Conservation (phyloP, 768 basidiomycete genomes). For the Trametes gibbosa region DNA sequence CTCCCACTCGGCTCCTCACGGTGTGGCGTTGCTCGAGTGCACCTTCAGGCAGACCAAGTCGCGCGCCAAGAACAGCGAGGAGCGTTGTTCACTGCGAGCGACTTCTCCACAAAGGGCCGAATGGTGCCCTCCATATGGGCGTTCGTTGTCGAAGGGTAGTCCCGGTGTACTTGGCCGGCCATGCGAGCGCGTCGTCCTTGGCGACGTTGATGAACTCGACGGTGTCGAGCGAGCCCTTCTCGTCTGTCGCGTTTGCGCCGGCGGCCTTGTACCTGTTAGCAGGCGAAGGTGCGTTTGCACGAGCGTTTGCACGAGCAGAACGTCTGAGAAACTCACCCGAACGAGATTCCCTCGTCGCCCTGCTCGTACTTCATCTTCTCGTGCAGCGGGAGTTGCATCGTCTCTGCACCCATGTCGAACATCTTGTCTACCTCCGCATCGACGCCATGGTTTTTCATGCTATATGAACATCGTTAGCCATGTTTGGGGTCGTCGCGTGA, state of each 20-base stretch:
- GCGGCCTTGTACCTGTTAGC: conserved; percentile 29
- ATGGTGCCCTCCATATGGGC: conserved; percentile 29
- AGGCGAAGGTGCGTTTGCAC: background rate
- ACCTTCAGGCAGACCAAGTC: conserved; percentile 34
- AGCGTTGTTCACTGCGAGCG: conserved; percentile 32
- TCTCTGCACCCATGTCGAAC: conserved; percentile 43
- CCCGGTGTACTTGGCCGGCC: conserved; percentile 30
- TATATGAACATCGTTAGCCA: conserved; percentile 17
- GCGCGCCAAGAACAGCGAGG: conserved; percentile 31
- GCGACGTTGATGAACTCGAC: conserved; percentile 37
- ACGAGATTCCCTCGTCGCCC: conserved; percentile 40
- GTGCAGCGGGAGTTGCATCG: conserved; percentile 39
- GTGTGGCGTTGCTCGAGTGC: conserved; percentile 29
- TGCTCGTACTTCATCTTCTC: conserved; percentile 45
- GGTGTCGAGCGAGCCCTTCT: conserved; percentile 32
- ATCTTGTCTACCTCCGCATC: conserved; percentile 36
- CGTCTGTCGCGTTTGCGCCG: conserved; percentile 34
- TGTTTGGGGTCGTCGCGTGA: background rate
- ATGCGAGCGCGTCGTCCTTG: conserved; percentile 37
- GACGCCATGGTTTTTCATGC: conserved; percentile 44
- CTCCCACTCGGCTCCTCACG: conserved; percentile 30
- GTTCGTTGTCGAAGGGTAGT: conserved; percentile 33
- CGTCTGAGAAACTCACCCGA: conserved; percentile 32
- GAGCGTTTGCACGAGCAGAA: too few relatives aligned
- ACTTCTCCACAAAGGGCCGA: conserved; percentile 29